Conservation (phyloP, 2,329 filamentous ascomycete genomes). For the Leptographium wingfieldii region DNA sequence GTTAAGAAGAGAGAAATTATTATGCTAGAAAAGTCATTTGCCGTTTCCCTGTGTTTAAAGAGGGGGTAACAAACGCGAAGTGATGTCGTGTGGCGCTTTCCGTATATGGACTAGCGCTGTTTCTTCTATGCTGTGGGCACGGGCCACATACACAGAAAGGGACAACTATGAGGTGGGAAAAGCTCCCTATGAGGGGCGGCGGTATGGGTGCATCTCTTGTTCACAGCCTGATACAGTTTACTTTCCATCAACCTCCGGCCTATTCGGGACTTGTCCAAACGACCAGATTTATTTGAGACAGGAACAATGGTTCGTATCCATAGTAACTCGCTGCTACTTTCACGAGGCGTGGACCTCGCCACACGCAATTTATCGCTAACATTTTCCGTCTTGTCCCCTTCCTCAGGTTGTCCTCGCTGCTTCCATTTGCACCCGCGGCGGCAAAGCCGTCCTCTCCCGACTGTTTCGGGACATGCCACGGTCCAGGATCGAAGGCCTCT, state of each 20-base stretch:
- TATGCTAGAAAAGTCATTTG: background rate
- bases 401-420: constrained; percentile 88
- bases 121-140: constrained; percentile 4
- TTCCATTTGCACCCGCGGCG: constrained; percentile 95
- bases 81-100: constrained; percentile 5
- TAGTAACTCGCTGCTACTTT: background rate
- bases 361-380: background rate
- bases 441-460: constrained; percentile 94
- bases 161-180: constrained; percentile 13
- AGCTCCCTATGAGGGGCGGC: constrained; percentile 9
- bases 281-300: background rate
- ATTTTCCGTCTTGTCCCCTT: background rate
- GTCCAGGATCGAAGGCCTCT: constrained; percentile 88
- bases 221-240: background rate
- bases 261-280: background rate
- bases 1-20: background rate
- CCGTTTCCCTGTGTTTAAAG: background rate
- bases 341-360: background rate
- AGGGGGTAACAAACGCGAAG: background rate
- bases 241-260: background rate
- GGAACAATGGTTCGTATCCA: constrained; percentile 1
- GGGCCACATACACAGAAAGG: constrained; percentile 11
- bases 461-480: constrained; percentile 97
- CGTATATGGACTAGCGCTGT: constrained; percentile 3
- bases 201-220: constrained; percentile 6